Base-by-base conservation (phyloP, 768 basidiomycete species). In the Pleurotus sapidus region DNA sequence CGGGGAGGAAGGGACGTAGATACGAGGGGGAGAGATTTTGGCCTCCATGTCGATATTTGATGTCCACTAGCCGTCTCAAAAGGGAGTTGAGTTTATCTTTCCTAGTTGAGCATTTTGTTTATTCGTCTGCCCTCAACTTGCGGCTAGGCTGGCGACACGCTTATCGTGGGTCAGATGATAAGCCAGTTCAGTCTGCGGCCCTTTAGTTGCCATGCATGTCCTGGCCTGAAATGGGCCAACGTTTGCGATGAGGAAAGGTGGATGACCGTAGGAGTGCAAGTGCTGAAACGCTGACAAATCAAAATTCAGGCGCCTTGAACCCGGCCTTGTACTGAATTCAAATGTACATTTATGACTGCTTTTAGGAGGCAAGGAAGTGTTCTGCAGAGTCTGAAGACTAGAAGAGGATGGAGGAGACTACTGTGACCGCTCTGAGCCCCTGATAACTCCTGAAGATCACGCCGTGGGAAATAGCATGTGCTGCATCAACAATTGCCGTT, bases 91-190 rank as follows among this genome's bases (percentile, higher is more conserved):
- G 69, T 67, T 77, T 77, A 68, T 74, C 56, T 77, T 80, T 69
- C 80, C 77, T 54, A 71, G 65, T 78, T 76, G 65, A 74, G 78
- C 69, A 71, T 59, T 64, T 70, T 72, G 70, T 76, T 80, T 81
- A 74, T 79, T 46, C 48, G 53, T 51, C 56, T 39, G 49, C 48
- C 55, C 24, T 39, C 57, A 49, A 38, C 9, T 34, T 34, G 30
- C 30, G 9, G 30, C 30, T 34, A 24, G 43, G 34, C 48, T 11
- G 11, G 9, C 11, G 30, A 34, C 30, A 34, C 30, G 30, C 30
- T 34, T 34, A 34, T 34, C 30, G 11, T 34, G 11, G 9, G 30
- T 34, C 30, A 34, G 30, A 34, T 34, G 30, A 12, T 30, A 48
- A 46, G 40, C 23, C 25, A 54, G 53, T 15, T 9, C n/a, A 43